These are phyloP conservation scores for Vanrija sp. DNA, from an alignment of 1,284 basidiomycete genomes.

Conservation along the genomic window DNA sequence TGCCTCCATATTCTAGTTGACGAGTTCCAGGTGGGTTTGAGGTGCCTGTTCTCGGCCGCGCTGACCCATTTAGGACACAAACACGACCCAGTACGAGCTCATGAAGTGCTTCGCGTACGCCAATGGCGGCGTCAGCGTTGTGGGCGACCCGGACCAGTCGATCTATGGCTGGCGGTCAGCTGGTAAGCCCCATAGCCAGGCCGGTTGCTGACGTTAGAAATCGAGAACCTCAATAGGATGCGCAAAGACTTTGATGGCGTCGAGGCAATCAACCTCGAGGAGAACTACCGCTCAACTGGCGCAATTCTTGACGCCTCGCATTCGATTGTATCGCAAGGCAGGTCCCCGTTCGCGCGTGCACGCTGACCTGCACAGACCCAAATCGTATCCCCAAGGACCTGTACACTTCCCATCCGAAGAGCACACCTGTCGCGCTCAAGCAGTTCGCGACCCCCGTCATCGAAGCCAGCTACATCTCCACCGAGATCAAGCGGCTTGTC, in stretches of 20 bases:
- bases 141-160: constrained; percentile 90
- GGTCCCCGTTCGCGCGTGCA: not conserved
- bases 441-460: constrained; percentile 40
- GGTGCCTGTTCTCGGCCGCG: too few species aligned
- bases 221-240: constrained; percentile 76
- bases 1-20: constrained; percentile 81
- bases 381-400: constrained; percentile 72
- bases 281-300: constrained; percentile 83
- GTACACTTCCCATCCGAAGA: constrained; percentile 63
- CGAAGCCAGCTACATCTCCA: constrained; percentile 69
- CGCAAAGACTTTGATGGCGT: constrained; percentile 63
- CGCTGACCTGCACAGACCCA: constrained; percentile 20
- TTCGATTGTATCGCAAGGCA: constrained; percentile 77
- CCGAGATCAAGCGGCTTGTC: constrained; percentile 73
- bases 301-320: constrained; percentile 71
- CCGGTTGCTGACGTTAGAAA: constrained; percentile 50
- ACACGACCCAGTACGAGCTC: constrained; percentile 76
- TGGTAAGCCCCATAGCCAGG: constrained; percentile 20
- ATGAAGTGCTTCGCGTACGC: constrained; percentile 67
- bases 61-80: constrained; percentile 68
- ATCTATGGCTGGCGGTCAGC: constrained; percentile 90
- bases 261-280: constrained; percentile 69
- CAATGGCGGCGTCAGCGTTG: constrained; percentile 66
- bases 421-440: constrained; percentile 57
- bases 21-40: constrained; percentile 64